These are phyloP conservation scores for Globisporangium yorkense DNA, from an alignment of 352 stramenopile species.

Conservation along the genomic window DNA sequence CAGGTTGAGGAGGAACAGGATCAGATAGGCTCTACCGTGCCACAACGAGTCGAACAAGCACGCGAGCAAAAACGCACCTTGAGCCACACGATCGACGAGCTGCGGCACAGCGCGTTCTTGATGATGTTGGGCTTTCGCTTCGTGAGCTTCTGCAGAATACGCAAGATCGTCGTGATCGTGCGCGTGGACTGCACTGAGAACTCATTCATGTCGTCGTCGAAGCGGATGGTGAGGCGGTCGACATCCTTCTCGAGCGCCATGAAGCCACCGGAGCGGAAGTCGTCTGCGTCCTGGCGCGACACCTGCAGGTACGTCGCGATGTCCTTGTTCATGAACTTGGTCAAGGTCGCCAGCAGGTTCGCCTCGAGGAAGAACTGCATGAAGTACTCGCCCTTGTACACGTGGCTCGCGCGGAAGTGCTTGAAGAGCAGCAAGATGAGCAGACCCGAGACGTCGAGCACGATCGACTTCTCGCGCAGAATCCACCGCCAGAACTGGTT, in stretches of 20 bases:
- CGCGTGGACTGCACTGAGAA: conserved; percentile 60
- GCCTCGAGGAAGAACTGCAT: conserved; percentile 79
- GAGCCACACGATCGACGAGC: conserved; percentile 74
- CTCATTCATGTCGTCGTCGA: conserved; percentile 68
- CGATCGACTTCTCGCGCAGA: conserved; percentile 70
- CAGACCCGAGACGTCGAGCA: conserved; percentile 65
- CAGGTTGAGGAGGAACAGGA: background rate
- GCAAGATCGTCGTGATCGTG: conserved; percentile 71
- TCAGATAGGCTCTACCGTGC: background rate
- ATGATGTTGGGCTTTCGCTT: conserved; percentile 85
- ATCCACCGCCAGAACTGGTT: conserved; percentile 81
- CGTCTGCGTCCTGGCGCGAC: conserved; percentile 43
- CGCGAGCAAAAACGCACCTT: conserved; percentile 29
- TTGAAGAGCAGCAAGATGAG: conserved; percentile 70
- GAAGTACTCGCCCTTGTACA: conserved; percentile 75
- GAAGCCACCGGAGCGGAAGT: conserved; percentile 50
- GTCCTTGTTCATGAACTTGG: conserved; percentile 88
- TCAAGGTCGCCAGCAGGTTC: conserved; percentile 62
- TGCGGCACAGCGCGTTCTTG: conserved; percentile 69
- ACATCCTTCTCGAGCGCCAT: conserved; percentile 53
- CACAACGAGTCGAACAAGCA: background rate
- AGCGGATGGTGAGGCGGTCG: conserved; percentile 48
- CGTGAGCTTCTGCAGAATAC: conserved; percentile 77
- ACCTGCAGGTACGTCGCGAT: conserved; percentile 74
- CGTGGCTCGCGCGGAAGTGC: conserved; percentile 65